These are phyloP conservation scores for Metschnikowia shivogae DNA, from an alignment of 805 yeast genomes.

Conservation along the genomic window DNA sequence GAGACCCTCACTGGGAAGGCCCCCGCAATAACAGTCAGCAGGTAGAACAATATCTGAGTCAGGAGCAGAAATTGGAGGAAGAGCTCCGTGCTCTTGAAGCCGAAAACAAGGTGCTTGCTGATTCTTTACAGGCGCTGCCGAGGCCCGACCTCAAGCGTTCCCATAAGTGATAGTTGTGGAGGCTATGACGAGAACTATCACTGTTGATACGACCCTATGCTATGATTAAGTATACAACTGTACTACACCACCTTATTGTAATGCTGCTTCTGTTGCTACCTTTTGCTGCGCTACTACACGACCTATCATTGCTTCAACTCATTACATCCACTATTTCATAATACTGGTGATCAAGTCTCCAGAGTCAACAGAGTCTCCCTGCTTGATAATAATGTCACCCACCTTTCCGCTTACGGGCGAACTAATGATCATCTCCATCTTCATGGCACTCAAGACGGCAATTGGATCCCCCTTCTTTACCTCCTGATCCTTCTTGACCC, in stretches of 20 bases:
- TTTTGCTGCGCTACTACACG: too few species aligned
- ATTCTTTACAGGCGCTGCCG: conserved; percentile 20
- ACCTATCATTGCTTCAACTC: neutral
- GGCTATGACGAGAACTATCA: too few species aligned
- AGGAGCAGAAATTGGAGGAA: conserved; percentile 23
- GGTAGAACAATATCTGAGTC: conserved; percentile 14
- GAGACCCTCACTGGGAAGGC: conserved; percentile 18
- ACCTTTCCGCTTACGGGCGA: conserved; percentile 87
- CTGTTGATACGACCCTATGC: neutral
- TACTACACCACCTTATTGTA: neutral
- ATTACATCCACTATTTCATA: conserved; percentile 15
- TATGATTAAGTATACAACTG: neutral
- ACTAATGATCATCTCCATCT: conserved; percentile 98
- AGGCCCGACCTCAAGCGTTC: conserved; percentile 28
- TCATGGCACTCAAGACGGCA: conserved; percentile 95
- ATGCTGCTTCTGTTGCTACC: too few species aligned
- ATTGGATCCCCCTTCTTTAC: conserved; percentile 96
- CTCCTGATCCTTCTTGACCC: conserved; percentile 80
- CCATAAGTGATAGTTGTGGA: neutral
- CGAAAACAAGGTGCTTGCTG: conserved; percentile 24
- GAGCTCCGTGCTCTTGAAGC: conserved; percentile 24
- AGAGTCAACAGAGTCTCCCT: conserved; percentile 95
- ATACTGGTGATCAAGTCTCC: conserved; percentile 66
- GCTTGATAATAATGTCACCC: conserved; percentile 70
- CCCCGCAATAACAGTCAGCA: conserved; percentile 21